These are phyloP conservation scores for Trichoderma cornu-damae DNA, from an alignment of 2,329 filamentous ascomycete species.

Conservation along the genomic window DNA sequence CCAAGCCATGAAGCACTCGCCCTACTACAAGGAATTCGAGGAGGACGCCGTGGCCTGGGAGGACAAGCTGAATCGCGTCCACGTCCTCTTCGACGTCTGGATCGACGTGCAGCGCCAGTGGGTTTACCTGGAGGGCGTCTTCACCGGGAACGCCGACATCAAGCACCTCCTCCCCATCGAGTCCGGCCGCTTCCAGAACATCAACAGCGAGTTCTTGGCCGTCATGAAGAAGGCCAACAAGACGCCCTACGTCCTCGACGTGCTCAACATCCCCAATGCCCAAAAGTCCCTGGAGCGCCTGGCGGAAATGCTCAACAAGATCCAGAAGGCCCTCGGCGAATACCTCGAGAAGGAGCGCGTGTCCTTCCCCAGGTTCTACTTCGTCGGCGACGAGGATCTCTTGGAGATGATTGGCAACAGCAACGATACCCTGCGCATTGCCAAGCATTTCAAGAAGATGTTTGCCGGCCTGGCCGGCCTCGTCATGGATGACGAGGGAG, in stretches of 20 bases:
- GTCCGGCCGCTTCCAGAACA: conserved; percentile 95
- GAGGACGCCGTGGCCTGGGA: conserved; percentile 96
- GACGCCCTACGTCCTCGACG: conserved; percentile 90
- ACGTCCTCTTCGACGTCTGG: conserved; percentile 98
- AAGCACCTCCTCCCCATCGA: conserved; percentile 96
- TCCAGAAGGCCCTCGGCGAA: conserved; percentile 96
- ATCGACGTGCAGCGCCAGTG: conserved; percentile 99
- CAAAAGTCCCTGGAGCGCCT: conserved; percentile 94
- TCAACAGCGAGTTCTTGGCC: conserved; percentile 97
- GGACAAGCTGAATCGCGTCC: conserved; percentile 94
- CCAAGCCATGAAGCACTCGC: conserved; percentile 97
- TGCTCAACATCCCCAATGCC: conserved; percentile 90
- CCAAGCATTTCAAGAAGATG: conserved; percentile 99
- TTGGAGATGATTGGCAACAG: conserved; percentile 99
- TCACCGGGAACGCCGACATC: conserved; percentile 97
- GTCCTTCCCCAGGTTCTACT: conserved; percentile 98
- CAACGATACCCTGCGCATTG: conserved; percentile 91
- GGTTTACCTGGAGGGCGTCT: conserved; percentile 98
- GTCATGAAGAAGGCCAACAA: conserved; percentile 99
- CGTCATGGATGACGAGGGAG: conserved; percentile 81
- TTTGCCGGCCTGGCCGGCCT: conserved; percentile 93
- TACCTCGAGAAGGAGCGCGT: conserved; percentile 97
- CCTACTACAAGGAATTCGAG: conserved; percentile 99
- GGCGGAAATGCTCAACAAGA: conserved; percentile 96
- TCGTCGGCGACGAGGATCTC: conserved; percentile 96